Conservation (phyloP, 768 basidiomycete genomes). For the Psilocybe cubensis region DNA sequence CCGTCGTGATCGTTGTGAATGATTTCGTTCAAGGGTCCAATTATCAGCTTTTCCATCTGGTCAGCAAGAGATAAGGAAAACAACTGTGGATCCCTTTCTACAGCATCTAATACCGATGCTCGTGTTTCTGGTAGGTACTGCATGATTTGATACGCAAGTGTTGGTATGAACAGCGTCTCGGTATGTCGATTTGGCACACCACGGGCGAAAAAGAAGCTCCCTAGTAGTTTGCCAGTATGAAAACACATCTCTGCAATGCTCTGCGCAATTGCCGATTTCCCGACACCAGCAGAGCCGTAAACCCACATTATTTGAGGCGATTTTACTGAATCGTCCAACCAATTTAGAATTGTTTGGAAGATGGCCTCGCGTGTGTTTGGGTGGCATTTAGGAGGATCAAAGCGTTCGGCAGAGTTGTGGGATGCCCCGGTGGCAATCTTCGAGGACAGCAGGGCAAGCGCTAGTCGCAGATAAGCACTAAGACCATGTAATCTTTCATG, state of each 20-base stretch:
- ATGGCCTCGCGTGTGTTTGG: conserved; percentile 17
- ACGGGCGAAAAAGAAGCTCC: conserved; percentile 16
- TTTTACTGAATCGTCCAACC: background rate
- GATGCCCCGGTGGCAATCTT: conserved; percentile 8
- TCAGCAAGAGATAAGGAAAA: conserved; percentile 4
- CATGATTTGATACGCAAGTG: conserved; percentile 12
- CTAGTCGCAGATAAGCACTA: background rate
- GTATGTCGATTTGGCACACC: background rate
- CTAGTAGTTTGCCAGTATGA: background rate
- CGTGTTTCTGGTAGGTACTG: conserved; percentile 3
- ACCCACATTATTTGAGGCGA: conserved; percentile 19
- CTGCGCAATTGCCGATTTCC: conserved; percentile 30
- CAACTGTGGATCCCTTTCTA: conserved; percentile 4
- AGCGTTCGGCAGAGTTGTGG: conserved; percentile 17
- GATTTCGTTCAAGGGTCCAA: conserved; percentile 1
- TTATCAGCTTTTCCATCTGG: conserved; percentile 6
- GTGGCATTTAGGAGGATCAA: conserved; percentile 24
- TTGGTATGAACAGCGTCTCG: conserved; percentile 5
- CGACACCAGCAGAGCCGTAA: conserved; percentile 27
- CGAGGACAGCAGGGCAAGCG: background rate
- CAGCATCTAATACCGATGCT: background rate
- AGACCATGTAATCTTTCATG: too few species aligned
- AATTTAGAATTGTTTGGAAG: conserved; percentile 8
- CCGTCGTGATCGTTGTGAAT: background rate
- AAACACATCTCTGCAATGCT: conserved; percentile 22